phyloP scores from a whole-genome alignment of 208 protist species.

The Acanthamoeba triangularis region DNA sequence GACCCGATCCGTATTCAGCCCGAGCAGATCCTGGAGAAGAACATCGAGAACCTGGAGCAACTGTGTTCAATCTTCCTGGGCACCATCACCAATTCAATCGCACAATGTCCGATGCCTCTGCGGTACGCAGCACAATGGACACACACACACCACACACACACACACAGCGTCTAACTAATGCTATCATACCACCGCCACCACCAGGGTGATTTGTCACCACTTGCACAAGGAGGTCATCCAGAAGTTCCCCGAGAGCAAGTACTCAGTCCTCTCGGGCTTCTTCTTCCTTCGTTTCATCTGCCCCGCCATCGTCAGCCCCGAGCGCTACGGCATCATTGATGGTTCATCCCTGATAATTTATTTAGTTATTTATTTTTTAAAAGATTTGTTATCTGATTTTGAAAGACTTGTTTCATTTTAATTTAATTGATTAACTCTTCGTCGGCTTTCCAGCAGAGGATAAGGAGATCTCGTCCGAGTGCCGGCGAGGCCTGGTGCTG shows the following conservation, averaged over 20 bases:
- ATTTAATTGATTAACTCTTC: not conserved
- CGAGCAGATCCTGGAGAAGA: not conserved
- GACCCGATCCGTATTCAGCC: constrained; percentile 12
- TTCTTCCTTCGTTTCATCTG: constrained; percentile 76
- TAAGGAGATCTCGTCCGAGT: not conserved
- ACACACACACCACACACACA: too few relatives aligned
- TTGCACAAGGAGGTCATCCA: constrained; percentile 9
- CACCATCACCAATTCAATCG: constrained; percentile 12
- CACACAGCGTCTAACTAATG: not conserved
- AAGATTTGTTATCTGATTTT: not conserved
- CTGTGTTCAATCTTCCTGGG: constrained; percentile 24
- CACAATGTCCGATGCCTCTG: not conserved
- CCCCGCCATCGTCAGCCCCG: constrained; percentile 65
- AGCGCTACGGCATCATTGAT: constrained; percentile 37
- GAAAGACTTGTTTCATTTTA: not conserved
- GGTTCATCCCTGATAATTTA: not conserved
- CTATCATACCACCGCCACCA: not conserved
- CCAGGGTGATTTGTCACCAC: constrained; percentile 20
- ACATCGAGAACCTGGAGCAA: constrained; percentile 33
- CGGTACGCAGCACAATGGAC: too few relatives aligned
- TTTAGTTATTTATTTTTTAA: not conserved
- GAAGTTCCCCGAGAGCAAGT: constrained; percentile 69
- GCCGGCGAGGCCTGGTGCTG: constrained; percentile 58
- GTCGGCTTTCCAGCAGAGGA: not conserved
- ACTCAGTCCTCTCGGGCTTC: constrained; percentile 8